Evolutionary conservation across 768 basidiomycete genomes (phyloP), one percentile per base, ranked within the genome.

Genomic region (Rickenella mellea): DNA sequence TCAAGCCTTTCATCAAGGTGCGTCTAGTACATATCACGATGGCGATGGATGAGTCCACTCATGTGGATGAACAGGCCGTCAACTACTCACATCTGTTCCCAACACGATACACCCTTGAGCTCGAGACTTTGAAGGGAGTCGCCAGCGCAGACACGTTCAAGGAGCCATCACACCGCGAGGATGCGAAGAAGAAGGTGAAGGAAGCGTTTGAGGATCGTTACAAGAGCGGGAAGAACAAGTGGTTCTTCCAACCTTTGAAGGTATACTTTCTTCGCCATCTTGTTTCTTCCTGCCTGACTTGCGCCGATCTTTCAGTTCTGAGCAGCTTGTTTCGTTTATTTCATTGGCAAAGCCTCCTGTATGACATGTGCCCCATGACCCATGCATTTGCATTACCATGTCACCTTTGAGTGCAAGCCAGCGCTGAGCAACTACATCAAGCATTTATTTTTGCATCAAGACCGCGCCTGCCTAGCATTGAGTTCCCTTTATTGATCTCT

Each of bases 1-100:
- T 99, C 67, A 99, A 99, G 78, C 96, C 96, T 53, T 99, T 99
- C 69, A 91, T 99, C 77, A 98, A 99, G 80, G 93, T 91, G 54
- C 54, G 75, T 65, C 21, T 15, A 25, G 37, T 22, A 20, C 7
- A 21, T 39, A 20, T 25, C 8, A 31, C n/a, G 24, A 20, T 45
- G 15, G 29, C 22, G 5, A 12, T 30, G 21, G 27, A 11, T 17
- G 30, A 40, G 33, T 37, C 38, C 28, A 28, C 21, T 48, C 15
- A 28, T 27, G 21, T 31, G 14, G 33, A 20, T n/a, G 3, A 14
- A 4, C 39, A 94, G 92, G 72, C 82, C 45, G 66, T 98, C 66
- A 99, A 99, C 80, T 98, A 98, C 75, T 89, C 91, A 45, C 96
- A 99, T 69, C 75, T 99, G 49, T 94, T 98, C 83, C 96, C 96